Evolutionary conservation across 164 flowering plant species (phyloP), one percentile per base, ranked within the genome.

Genomic region (Stephania yunnanensis): DNA sequence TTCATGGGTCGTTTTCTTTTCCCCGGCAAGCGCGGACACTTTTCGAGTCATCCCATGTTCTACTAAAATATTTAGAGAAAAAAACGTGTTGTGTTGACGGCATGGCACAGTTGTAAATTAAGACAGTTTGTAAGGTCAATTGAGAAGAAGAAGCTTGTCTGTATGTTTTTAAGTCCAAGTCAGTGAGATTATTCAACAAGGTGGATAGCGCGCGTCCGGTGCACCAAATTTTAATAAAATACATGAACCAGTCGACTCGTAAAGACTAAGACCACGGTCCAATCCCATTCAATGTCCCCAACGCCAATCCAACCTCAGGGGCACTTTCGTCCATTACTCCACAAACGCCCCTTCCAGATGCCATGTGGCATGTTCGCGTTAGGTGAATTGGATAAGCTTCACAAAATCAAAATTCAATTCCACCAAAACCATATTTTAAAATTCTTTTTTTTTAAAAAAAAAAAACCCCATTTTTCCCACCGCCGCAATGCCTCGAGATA

Each of bases 381-480:
- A 70, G 72, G 30, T 46, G 48, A 70, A 20, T 36, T 48, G 86
- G 88, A 87, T 85, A 87, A 87, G 87, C 82, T 80, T 74, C 52
- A 19, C 2, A 36, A 36, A 36, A 2, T 36, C 4, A 36, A 36
- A 36, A 36, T 17, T 46, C 36, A 31, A 31, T 36, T 31, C 17
- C 19, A 4, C 15, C 1, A 25, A 6, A 42, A 68, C 55, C 25
- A 44, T 31, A 20, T 5, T 52, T 52, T n/a, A n/a, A n/a, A n/a
- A n/a, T n/a, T n/a, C n/a, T 45, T 52, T 68, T 31, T 53, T 6
- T 67, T 65, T 58, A 13, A 58, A 58, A 17, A 17, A 17, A 15
- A 30, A 64, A 7, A 11, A 46, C n/a, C 25, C 10, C 58, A 70
- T 73, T 74, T 44, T 67, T 36, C 61, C 30, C 45, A 72, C 75